A percentile compares a stretch with the other conserved stretches of the same genome.
These are phyloP conservation scores for Acephala macrosclerotiorum DNA, from an alignment of 2,329 filamentous ascomycete genomes.

Conservation along the genomic window DNA sequence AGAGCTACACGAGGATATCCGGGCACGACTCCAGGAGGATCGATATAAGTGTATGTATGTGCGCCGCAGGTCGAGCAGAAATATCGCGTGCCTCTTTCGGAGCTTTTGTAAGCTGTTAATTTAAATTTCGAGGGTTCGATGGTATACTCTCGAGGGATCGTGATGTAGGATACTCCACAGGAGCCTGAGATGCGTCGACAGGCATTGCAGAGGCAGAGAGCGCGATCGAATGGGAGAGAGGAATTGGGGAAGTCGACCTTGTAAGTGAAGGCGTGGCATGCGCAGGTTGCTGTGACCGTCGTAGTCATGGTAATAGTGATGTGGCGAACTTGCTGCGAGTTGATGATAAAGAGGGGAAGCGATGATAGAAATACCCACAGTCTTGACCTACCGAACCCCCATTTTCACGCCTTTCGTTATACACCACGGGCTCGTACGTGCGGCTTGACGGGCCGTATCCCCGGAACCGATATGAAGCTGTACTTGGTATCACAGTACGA, in stretches of 20 bases:
- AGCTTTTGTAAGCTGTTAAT: slow-evolving; percentile 53
- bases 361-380: background rate
- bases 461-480: background rate
- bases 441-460: background rate
- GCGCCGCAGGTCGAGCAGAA: slow-evolving; percentile 60
- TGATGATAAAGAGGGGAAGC: slow-evolving; percentile 10
- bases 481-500: background rate
- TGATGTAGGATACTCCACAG: slow-evolving; percentile 52
- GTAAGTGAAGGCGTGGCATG: slow-evolving; percentile 46
- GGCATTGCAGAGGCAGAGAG: slow-evolving; percentile 59
- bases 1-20: slow-evolving; percentile 31
- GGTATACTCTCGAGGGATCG: slow-evolving; percentile 45
- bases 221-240: slow-evolving; percentile 47
- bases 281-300: slow-evolving; percentile 44
- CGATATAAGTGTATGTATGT: slow-evolving; percentile 47
- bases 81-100: slow-evolving; percentile 50
- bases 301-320: slow-evolving; percentile 24
- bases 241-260: slow-evolving; percentile 45
- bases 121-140: slow-evolving; percentile 42
- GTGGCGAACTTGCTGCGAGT: background rate
- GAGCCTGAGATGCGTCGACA: slow-evolving; percentile 58
- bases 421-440: background rate
- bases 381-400: background rate
- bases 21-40: slow-evolving; percentile 32
- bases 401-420: background rate